Evolutionary conservation across 179 eudicot genomes (phyloP).

Genomic region (Drosera spatulata): DNA sequence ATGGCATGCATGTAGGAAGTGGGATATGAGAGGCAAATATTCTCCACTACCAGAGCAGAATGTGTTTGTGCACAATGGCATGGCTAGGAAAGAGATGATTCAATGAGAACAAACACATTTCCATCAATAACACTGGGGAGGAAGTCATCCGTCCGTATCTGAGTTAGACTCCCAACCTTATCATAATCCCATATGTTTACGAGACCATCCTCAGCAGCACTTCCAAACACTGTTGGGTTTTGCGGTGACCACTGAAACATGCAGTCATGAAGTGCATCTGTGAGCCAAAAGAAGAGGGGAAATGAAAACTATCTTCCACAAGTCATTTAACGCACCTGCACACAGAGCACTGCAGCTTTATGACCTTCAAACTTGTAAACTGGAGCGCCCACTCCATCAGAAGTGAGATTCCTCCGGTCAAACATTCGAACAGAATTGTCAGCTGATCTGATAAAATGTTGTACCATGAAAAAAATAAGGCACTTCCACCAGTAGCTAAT

Average conservation of each 20-base stretch:
- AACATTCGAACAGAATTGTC: conserved; percentile 86
- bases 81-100: too few relatives aligned
- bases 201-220: conserved; percentile 97
- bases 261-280: not conserved
- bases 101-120: too few relatives aligned
- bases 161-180: conserved; percentile 30
- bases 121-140: too few relatives aligned
- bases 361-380: conserved; percentile 84
- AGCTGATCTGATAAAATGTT: conserved; percentile 21
- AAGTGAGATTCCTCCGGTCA: conserved; percentile 85
- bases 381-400: conserved; percentile 71
- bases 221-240: conserved; percentile 91
- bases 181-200: conserved; percentile 89
- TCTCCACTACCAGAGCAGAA: too few relatives aligned
- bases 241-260: conserved; percentile 93
- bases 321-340: conserved; percentile 47
- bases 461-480: not conserved
- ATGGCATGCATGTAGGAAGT: too few relatives aligned
- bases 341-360: conserved; percentile 83
- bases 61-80: too few relatives aligned
- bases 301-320: not conserved
- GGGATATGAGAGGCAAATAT: too few relatives aligned
- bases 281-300: conserved; percentile 1
- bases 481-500: not conserved
- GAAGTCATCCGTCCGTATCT: not conserved